A percentile compares a stretch with the other conserved stretches of the same genome.
Conservation (phyloP, 2,329 filamentous ascomycete species). For the Hymenoscyphus albidus region DNA sequence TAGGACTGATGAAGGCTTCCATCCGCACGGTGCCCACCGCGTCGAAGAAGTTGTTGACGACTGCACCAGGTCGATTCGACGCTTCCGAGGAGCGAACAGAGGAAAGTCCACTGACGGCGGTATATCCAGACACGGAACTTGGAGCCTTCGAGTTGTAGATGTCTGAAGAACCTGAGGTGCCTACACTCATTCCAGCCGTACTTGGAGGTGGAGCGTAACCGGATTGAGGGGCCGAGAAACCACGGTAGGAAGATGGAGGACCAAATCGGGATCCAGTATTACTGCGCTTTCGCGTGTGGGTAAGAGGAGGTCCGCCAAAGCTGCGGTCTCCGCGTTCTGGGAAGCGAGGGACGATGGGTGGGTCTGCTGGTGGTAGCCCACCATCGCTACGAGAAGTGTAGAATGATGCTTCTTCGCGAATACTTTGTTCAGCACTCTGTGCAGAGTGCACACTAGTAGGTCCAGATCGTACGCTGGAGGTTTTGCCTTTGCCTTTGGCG, state of each 20-base stretch:
- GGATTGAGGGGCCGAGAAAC: slow-evolving; percentile 51
- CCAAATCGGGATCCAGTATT: slow-evolving; percentile 76
- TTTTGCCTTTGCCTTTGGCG: slow-evolving; percentile 75
- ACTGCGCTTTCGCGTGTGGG: slow-evolving; percentile 81
- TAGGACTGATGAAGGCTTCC: slow-evolving; percentile 86
- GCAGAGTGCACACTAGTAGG: slow-evolving; percentile 37
- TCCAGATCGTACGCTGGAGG: slow-evolving; percentile 37
- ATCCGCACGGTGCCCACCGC: slow-evolving; percentile 89
- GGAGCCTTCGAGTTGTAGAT: slow-evolving; percentile 54
- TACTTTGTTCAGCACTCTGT: slow-evolving; percentile 20
- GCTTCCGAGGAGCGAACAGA: slow-evolving; percentile 35
- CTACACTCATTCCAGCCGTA: slow-evolving; percentile 53
- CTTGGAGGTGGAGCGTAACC: slow-evolving; percentile 45
- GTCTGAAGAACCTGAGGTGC: slow-evolving; percentile 58
- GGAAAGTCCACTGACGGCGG: slow-evolving; percentile 38
- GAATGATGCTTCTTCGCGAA: slow-evolving; percentile 28
- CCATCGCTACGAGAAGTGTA: slow-evolving; percentile 21
- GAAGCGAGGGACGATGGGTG: slow-evolving; percentile 69
- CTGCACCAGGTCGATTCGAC: slow-evolving; percentile 29
- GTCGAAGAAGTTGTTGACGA: slow-evolving; percentile 64
- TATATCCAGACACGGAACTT: slow-evolving; percentile 38
- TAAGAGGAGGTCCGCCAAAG: slow-evolving; percentile 27
- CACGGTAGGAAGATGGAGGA: slow-evolving; percentile 70
- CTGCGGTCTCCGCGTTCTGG: slow-evolving; percentile 47
- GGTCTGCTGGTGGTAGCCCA: slow-evolving; percentile 53